Percentiles rank a stretch among this genome's conserved stretches.
Evolutionary conservation across 331 rosid genomes (phyloP).

Genomic region (Acacia concinna): DNA sequence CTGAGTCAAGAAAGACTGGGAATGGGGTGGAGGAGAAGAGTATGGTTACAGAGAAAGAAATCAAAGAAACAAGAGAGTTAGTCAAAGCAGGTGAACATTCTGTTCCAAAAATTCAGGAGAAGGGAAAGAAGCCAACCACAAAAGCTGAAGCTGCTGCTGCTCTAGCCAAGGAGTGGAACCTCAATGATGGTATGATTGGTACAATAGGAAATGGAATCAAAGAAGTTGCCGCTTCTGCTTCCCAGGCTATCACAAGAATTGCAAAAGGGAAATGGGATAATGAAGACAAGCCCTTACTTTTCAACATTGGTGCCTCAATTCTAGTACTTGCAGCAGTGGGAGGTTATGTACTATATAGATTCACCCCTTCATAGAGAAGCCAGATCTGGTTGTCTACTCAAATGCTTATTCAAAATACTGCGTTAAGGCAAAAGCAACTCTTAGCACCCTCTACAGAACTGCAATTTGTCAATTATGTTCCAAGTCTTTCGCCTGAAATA

Average conservation of each 20-base stretch:
- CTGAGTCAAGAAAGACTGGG: conserved; percentile 23
- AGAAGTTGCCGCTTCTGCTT: conserved; percentile 28
- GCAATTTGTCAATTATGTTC: neutral
- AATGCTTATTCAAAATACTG: neutral
- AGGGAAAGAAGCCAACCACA: conserved; percentile 16
- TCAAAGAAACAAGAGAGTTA: neutral
- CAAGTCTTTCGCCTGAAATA: neutral
- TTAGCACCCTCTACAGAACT: neutral
- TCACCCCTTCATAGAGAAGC: conserved; percentile 26
- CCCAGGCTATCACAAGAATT: conserved; percentile 26
- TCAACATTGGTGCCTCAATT: conserved; percentile 46
- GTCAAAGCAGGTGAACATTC: neutral
- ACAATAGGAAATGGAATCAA: conserved; percentile 23
- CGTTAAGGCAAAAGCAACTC: neutral
- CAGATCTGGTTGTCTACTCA: neutral
- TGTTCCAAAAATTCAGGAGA: conserved; percentile 18
- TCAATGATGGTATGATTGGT: conserved; percentile 6
- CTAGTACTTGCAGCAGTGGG: conserved; percentile 45
- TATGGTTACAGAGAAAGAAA: neutral
- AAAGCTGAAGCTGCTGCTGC: neutral
- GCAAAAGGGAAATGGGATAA: conserved; percentile 27
- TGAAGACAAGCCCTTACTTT: conserved; percentile 34
- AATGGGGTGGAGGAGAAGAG: conserved; percentile 17
- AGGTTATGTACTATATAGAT: conserved; percentile 33
- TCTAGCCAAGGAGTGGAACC: neutral